Evolutionary conservation across 2,329 filamentous ascomycete species (phyloP), one percentile per base, ranked within the genome.

Genomic region (Hypoxylon sp.): DNA sequence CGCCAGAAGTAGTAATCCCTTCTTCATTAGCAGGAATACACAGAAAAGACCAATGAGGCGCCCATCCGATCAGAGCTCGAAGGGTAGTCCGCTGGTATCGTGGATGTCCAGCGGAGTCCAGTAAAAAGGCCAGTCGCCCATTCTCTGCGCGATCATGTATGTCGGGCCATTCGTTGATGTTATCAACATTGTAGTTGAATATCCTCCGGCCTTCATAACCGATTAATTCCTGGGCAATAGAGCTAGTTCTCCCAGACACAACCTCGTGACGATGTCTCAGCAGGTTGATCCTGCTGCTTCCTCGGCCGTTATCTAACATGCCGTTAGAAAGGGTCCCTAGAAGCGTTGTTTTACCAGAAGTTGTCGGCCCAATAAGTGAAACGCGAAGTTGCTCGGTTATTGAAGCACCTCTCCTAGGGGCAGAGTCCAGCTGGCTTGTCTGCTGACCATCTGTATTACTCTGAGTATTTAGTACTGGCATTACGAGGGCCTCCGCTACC

Each of bases 201-300:
- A 96, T 85, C 8, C 77, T 77, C 27, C 77, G 77, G 3, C 84
- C 82, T 46, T 87, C 85, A 78, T 98, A 99, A 6, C 96, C 96
- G 69, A 99, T 88, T 8, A 99, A 85, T 79, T 98, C 96, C 76
- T 98, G 95, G 0, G 96, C 93, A 49, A 99, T 91, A 5, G 95
- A 98, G 77, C 94, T 98, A 1, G 96, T 99, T 70, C 97, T 86
- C 0, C 96, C 96, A 2, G 95, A 97, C 2, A 88, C 91, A 64
- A 98, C 92, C 78, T 99, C 96, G 77, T 99, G 96, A 10, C 93
- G 90, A 80, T 99, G 96, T 78, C 94, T 97, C 31, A 99, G 84
- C 56, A 98, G 85, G 75, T 93, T 95, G 27, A 98, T 84, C 59
- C 96, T 89, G 77, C 94, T 97, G 77, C 94, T 96, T 0, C 96